These are phyloP conservation scores for Eimeria acervulina DNA, from an alignment of 169 alveolate species.

Conservation along the genomic window DNA sequence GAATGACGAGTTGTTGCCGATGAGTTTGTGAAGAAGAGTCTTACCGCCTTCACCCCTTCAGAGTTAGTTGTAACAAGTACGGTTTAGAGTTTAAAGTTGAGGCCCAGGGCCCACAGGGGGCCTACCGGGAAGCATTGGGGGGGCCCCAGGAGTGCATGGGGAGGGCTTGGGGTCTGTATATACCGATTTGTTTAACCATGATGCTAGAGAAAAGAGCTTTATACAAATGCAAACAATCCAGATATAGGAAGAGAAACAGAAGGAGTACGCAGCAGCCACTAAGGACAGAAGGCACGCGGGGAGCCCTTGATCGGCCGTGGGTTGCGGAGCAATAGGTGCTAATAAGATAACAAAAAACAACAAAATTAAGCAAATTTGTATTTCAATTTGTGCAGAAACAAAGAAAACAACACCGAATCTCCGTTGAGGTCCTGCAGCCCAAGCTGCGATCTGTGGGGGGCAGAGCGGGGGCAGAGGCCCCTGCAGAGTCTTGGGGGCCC, in stretches of 20 bases:
- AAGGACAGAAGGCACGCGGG: slow-evolving; percentile 16
- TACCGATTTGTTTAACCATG: background rate
- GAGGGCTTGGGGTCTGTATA: background rate
- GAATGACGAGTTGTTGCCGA: background rate
- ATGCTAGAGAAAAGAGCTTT: background rate
- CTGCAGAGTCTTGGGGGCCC: background rate
- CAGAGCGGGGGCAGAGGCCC: slow-evolving; percentile 18
- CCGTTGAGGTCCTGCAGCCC: background rate
- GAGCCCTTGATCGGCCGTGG: slow-evolving; percentile 3
- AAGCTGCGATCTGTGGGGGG: background rate
- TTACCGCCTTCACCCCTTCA: background rate
- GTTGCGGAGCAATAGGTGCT: background rate
- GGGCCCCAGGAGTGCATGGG: background rate
- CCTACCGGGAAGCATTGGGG: slow-evolving; percentile 7
- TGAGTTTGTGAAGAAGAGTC: background rate
- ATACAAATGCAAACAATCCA: background rate
- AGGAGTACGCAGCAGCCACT: background rate
- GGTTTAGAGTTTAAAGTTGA: background rate
- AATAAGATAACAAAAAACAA: background rate
- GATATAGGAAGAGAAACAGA: background rate
- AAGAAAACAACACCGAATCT: background rate
- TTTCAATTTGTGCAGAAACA: background rate
- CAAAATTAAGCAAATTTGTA: background rate
- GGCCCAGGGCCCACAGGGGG: background rate
- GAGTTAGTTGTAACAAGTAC: background rate